Evolutionary conservation across 2,329 filamentous ascomycete species (phyloP).

Genomic region (Fusarium odoratissimum): DNA sequence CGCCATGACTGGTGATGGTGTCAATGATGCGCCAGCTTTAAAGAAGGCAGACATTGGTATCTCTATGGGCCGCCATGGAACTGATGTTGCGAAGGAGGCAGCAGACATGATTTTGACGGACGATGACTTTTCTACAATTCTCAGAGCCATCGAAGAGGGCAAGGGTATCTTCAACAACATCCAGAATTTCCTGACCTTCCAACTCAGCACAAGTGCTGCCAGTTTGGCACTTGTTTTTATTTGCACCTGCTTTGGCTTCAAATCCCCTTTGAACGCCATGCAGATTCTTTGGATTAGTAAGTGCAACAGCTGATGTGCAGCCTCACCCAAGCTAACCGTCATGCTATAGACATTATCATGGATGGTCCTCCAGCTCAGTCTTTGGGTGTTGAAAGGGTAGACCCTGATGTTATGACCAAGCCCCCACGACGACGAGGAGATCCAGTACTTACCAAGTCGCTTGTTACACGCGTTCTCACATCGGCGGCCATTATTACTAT

Average conservation of each 20-base stretch:
- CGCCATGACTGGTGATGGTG: slow-evolving; percentile 98
- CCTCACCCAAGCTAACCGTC: slow-evolving; percentile 22
- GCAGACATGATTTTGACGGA: slow-evolving; percentile 94
- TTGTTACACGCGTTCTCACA: slow-evolving; percentile 87
- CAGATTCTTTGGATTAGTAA: slow-evolving; percentile 99
- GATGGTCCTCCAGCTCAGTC: slow-evolving; percentile 98
- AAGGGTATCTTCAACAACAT: slow-evolving; percentile 99
- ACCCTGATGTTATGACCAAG: slow-evolving; percentile 91
- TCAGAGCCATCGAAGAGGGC: slow-evolving; percentile 96
- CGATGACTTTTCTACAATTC: slow-evolving; percentile 90
- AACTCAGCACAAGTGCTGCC: slow-evolving; percentile 95
- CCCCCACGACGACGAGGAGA: slow-evolving; percentile 87
- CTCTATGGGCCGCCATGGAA: slow-evolving; percentile 94
- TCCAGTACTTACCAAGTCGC: slow-evolving; percentile 85
- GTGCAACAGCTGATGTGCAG: slow-evolving; percentile 51
- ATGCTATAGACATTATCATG: slow-evolving; percentile 90
- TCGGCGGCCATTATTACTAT: slow-evolving; percentile 91
- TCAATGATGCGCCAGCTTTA: slow-evolving; percentile 95
- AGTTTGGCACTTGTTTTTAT: slow-evolving; percentile 90
- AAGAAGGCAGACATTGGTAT: slow-evolving; percentile 99
- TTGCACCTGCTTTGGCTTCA: slow-evolving; percentile 92
- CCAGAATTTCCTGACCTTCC: slow-evolving; percentile 98
- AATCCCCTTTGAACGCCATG: slow-evolving; percentile 97
- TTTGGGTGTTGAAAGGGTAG: slow-evolving; percentile 93
- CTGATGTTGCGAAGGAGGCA: slow-evolving; percentile 96